Evolutionary conservation across 1,139 yeast species (phyloP).

Genomic region (Hyphopichia buzzinii): DNA sequence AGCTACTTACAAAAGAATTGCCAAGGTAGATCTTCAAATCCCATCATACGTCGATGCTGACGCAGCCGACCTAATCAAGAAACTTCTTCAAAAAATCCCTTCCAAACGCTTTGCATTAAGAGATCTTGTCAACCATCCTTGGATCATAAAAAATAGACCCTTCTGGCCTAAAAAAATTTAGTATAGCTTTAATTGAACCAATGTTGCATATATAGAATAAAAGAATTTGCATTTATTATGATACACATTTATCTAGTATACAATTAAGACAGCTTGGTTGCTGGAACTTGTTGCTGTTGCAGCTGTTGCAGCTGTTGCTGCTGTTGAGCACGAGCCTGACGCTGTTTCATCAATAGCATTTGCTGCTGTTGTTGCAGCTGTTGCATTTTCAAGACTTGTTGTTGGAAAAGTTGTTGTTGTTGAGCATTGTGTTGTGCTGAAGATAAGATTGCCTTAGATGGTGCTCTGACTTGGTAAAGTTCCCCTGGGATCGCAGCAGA

Average conservation of each 20-base stretch:
- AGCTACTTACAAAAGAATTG: conserved; percentile 77
- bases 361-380: conserved; percentile 38
- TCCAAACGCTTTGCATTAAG: conserved; percentile 57
- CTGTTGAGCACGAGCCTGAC: conserved; percentile 25
- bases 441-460: conserved; percentile 48
- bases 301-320: conserved; percentile 32
- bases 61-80: conserved; percentile 71
- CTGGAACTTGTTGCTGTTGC: not conserved
- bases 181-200: too few species aligned
- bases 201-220: not conserved
- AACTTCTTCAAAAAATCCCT: conserved; percentile 66
- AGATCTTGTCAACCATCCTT: conserved; percentile 72
- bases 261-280: not conserved
- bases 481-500: conserved; percentile 54
- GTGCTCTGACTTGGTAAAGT: conserved; percentile 60
- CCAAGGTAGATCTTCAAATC: conserved; percentile 68
- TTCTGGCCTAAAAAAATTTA: conserved; percentile 28
- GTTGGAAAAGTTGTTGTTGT: conserved; percentile 52
- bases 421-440: conserved; percentile 45
- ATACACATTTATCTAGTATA: not conserved
- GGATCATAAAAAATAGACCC: conserved; percentile 69
- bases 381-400: conserved; percentile 45
- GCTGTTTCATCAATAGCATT: conserved; percentile 24
- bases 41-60: conserved; percentile 70
- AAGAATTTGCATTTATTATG: not conserved